A percentile compares a stretch with the other conserved stretches of the same genome.
phyloP scores from a whole-genome alignment of 805 yeast species.

The Suhomyces sp. region DNA sequence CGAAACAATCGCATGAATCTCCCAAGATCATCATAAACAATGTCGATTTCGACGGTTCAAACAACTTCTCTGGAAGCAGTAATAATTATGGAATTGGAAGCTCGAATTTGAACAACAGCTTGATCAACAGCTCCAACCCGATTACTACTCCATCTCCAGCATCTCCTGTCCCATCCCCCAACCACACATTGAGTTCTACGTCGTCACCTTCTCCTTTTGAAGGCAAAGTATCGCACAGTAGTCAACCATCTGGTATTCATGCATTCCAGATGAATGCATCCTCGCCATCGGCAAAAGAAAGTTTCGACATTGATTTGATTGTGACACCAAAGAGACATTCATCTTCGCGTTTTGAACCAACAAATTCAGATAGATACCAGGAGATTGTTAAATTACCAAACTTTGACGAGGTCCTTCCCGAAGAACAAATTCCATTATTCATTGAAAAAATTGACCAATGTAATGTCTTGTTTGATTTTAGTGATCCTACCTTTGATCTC shows the following conservation, averaged over 20 bases:
- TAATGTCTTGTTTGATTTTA: conserved; percentile 89
- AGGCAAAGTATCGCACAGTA: conserved; percentile 10
- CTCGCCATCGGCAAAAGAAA: conserved; percentile 59
- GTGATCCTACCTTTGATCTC: conserved; percentile 88
- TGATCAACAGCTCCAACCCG: conserved; percentile 8
- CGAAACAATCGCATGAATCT: conserved; percentile 17
- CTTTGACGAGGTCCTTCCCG: conserved; percentile 82
- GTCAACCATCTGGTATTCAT: conserved; percentile 25
- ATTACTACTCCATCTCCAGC: conserved; percentile 17
- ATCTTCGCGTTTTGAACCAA: conserved; percentile 85
- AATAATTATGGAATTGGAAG: conserved; percentile 8
- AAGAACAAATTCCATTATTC: conserved; percentile 76
- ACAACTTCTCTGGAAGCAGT: conserved; percentile 4
- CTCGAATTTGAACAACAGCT: too few relatives aligned
- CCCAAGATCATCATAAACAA: conserved; percentile 22
- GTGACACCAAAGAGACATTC: conserved; percentile 84
- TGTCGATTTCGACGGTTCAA: conserved; percentile 10
- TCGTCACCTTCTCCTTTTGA: conserved; percentile 10
- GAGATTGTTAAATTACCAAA: conserved; percentile 73
- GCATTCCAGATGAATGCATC: conserved; percentile 54
- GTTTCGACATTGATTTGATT: conserved; percentile 74
- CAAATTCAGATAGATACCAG: conserved; percentile 41
- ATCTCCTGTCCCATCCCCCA: conserved; percentile 22
- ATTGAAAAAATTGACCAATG: conserved; percentile 91
- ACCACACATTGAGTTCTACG: conserved; percentile 6